These are phyloP conservation scores for Protea cynaroides DNA, from an alignment of 164 flowering plant genomes.

Conservation along the genomic window DNA sequence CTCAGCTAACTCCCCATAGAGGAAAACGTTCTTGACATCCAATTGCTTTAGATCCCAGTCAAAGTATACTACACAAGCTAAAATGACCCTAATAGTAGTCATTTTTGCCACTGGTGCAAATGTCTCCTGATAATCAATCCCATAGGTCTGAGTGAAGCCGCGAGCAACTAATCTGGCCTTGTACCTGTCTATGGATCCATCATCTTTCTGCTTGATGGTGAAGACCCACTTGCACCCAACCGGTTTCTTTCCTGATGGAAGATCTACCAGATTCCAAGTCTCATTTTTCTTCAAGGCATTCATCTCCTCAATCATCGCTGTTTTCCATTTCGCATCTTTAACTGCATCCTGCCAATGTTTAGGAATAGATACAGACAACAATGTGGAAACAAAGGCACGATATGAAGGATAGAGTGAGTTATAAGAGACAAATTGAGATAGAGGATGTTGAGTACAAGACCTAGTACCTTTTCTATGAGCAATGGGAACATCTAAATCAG, in stretches of 20 bases:
- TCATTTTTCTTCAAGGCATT: slow-evolving; percentile 4
- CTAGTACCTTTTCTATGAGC: no score
- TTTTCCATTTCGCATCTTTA: slow-evolving; percentile 9
- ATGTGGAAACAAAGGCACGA: slow-evolving; percentile 4
- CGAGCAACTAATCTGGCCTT: neutral
- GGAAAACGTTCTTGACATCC: no score
- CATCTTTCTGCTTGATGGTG: slow-evolving; percentile 2
- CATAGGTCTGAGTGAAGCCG: no score
- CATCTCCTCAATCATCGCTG: slow-evolving; percentile 6
- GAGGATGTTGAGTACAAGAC: slow-evolving; percentile 7
- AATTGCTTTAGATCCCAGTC: no score
- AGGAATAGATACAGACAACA: slow-evolving; percentile 13
- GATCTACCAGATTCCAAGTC: slow-evolving; percentile 6
- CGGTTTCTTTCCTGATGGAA: slow-evolving; percentile 7
- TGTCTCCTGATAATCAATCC: no score
- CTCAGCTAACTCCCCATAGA: no score
- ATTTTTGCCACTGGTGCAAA: no score
- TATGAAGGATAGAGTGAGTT: slow-evolving; percentile 1
- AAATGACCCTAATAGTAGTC: no score
- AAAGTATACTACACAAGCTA: no score
- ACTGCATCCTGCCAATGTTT: no score
- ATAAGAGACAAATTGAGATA: slow-evolving; percentile 5
- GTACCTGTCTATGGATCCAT: slow-evolving; percentile 6
- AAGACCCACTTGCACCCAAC: slow-evolving; percentile 7
- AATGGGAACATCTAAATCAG: no score